These are phyloP conservation scores for Anthracocystis walkeri DNA, from an alignment of 1,284 basidiomycete species.

Conservation along the genomic window DNA sequence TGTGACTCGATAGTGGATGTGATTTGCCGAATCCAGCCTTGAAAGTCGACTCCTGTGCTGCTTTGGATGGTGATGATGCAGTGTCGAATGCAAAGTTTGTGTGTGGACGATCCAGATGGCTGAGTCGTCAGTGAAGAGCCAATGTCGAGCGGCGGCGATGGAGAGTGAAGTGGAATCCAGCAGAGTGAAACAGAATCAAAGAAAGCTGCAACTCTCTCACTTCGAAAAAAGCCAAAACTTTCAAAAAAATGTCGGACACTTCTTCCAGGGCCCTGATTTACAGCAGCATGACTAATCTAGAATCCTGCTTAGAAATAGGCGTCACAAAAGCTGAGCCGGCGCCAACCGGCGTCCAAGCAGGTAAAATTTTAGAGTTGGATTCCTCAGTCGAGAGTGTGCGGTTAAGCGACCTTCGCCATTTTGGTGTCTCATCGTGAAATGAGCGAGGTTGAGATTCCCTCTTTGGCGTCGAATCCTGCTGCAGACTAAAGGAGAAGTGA, in stretches of 20 bases:
- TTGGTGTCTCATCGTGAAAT: neutral
- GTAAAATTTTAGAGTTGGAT: too few species aligned
- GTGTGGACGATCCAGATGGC: neutral
- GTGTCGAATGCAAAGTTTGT: neutral
- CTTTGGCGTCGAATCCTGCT: neutral
- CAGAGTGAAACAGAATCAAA: neutral
- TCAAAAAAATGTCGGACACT: neutral
- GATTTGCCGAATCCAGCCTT: neutral
- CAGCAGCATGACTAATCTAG: constrained; percentile 14
- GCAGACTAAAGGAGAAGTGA: neutral
- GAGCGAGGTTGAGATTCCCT: neutral
- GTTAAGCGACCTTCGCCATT: too few species aligned
- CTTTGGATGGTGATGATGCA: neutral
- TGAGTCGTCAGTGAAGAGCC: neutral
- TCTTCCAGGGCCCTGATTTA: constrained; percentile 8
- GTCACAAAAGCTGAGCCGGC: neutral
- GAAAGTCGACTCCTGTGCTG: neutral
- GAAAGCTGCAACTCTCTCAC: neutral
- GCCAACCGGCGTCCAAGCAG: constrained; percentile 2
- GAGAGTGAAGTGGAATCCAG: neutral
- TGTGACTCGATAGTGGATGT: neutral
- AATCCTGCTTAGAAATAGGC: constrained; percentile 23
- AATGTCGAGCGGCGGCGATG: neutral
- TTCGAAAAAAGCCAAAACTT: constrained; percentile 25
- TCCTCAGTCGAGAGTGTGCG: neutral